Evolutionary conservation across 2,329 filamentous ascomycete genomes (phyloP), one percentile per base, ranked within the genome.

Genomic region (Alternaria sp.): DNA sequence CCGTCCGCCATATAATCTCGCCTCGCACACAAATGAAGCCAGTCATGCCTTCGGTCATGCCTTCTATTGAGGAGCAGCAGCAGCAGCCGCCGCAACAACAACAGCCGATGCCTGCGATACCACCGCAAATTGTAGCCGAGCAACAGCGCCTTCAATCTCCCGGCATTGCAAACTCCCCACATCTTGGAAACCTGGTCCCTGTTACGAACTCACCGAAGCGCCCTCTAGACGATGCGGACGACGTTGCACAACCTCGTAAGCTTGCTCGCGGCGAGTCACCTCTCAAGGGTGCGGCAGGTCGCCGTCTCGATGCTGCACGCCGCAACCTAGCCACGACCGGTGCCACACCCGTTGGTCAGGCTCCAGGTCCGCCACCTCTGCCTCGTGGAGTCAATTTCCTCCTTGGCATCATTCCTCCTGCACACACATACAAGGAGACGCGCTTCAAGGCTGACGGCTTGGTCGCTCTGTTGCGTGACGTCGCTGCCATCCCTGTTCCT

Each of bases 201-300:
- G 70, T 63, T 28, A 72, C 68, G 55, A 79, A 77, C 60, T 83
- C 81, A 10, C 83, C 82, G 1, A 85, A 85, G 66, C 81, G 83
- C 8, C 78, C 80, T 2, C 79, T 82, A 28, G 80, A 82, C 34
- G 78, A 79, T 3, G 92, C 94, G 60, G 93, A 97, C 41, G 84
- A 84, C 7, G 90, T 92, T 38, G 89, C 90, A 67, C 90, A 92
- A 20, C 92, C 93, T 1, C 92, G 94, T 69, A 97, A 98, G 78
- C 86, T 97, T 53, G 87, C 90, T 50, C 89, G 96, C 45, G 94
- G 91, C n/a, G 93, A 92, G 58, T 98, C 94, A 5, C 95, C 96
- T 0, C 85, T 98, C 38, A 99, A 98, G 77, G 93, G 93, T 14
- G 92, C 92, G 1, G 93, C 94, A 38, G 92, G 93, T 27, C 90